phyloP scores from a whole-genome alignment of 106 monocot genomes.

The Acorus calamus region DNA sequence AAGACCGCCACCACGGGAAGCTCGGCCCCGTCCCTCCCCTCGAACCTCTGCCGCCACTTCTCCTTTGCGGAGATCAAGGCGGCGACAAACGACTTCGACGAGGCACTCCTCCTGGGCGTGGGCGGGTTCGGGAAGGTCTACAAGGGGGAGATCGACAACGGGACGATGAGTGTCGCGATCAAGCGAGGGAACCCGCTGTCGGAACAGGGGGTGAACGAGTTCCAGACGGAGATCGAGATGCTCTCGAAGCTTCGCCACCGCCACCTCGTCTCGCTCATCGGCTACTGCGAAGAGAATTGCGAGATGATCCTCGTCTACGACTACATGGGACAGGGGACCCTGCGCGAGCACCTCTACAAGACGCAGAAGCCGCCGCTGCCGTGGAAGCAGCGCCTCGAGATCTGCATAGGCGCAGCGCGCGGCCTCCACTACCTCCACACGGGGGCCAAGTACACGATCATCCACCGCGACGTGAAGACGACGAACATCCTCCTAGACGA shows the following conservation, averaged over 20 bases:
- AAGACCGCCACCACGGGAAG: constrained; percentile 76
- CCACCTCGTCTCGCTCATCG: constrained; percentile 80
- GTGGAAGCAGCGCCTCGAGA: constrained; percentile 78
- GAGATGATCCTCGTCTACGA: constrained; percentile 93
- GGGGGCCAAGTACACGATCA: constrained; percentile 68
- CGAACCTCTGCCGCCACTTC: constrained; percentile 78
- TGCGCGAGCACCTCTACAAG: constrained; percentile 73
- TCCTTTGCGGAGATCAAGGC: constrained; percentile 58
- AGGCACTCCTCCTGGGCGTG: constrained; percentile 65
- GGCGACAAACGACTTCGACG: constrained; percentile 68
- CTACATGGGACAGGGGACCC: constrained; percentile 63
- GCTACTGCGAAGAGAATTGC: constrained; percentile 65
- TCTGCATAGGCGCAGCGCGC: constrained; percentile 84
- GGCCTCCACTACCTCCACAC: constrained; percentile 90
- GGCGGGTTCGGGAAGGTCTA: constrained; percentile 88
- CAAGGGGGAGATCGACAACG: constrained; percentile 37
- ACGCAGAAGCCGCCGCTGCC: constrained; percentile 50
- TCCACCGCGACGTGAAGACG: constrained; percentile 86
- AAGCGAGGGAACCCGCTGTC: constrained; percentile 67
- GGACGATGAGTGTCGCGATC: constrained; percentile 51
- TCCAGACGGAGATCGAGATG: constrained; percentile 83
- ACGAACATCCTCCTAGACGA: constrained; percentile 83
- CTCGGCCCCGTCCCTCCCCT: constrained; percentile 53
- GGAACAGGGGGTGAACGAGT: constrained; percentile 70
- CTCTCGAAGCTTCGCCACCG: constrained; percentile 84